Conservation (phyloP, 2,329 filamentous ascomycete genomes). For the Diaporthe vaccinii region DNA sequence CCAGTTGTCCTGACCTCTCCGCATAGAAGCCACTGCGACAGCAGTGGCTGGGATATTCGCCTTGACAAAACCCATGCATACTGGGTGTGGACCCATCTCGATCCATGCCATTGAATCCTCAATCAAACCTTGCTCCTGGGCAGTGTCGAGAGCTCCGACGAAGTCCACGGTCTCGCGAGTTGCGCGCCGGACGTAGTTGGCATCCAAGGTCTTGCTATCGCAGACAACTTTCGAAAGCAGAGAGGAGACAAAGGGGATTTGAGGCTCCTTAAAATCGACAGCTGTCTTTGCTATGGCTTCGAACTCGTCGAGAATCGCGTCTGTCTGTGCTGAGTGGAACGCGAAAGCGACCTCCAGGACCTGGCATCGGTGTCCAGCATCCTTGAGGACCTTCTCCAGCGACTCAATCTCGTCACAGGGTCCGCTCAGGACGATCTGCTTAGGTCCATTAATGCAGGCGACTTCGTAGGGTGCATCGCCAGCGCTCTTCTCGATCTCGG, state of each 20-base stretch:
- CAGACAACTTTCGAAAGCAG: conserved; percentile 12
- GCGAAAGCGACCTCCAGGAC: conserved; percentile 53
- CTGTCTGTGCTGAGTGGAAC: conserved; percentile 55
- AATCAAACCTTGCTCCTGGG: not conserved
- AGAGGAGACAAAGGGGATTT: conserved; percentile 17
- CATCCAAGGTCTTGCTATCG: conserved; percentile 13
- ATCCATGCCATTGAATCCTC: conserved; percentile 59
- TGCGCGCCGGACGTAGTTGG: not conserved
- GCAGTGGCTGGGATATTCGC: conserved; percentile 50
- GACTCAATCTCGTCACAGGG: conserved; percentile 59
- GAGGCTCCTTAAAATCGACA: conserved; percentile 4
- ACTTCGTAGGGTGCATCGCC: conserved; percentile 50
- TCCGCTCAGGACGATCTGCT: conserved; percentile 73
- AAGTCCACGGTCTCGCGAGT: conserved; percentile 76
- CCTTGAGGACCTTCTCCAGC: conserved; percentile 19
- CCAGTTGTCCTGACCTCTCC: not conserved
- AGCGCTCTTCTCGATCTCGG: conserved; percentile 45
- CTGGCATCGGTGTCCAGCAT: conserved; percentile 49
- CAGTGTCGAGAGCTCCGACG: conserved; percentile 56
- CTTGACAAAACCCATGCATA: conserved; percentile 76
- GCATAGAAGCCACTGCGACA: not conserved
- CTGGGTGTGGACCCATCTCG: conserved; percentile 77
- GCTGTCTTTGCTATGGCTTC: conserved; percentile 51
- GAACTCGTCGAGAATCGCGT: conserved; percentile 61
- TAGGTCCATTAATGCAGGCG: conserved; percentile 75